phyloP scores from a whole-genome alignment of 106 monocot species.

The Dendrobium huoshanense region DNA sequence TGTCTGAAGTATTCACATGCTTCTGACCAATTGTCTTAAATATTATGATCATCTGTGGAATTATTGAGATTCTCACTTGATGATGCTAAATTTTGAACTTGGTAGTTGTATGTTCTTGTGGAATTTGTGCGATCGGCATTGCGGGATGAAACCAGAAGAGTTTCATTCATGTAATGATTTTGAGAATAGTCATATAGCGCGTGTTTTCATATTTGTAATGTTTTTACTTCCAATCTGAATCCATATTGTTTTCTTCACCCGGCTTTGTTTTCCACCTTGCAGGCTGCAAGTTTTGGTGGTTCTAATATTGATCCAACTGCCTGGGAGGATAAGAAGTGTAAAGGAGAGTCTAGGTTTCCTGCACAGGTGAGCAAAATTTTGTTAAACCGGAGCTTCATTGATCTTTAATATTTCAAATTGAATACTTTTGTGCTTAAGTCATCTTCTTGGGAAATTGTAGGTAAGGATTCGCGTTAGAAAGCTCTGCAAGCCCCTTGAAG shows the following conservation, averaged over 20 bases:
- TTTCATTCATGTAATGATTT: no score
- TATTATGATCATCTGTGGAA: no score
- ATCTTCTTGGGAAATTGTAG: slow-evolving; percentile 6
- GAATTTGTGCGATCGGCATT: no score
- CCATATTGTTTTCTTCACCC: neutral
- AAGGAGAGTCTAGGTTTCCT: slow-evolving; percentile 77
- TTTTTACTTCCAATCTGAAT: neutral
- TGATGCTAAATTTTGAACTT: no score
- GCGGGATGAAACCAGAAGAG: no score
- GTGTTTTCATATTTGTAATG: no score
- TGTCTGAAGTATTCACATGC: no score
- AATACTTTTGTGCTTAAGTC: neutral
- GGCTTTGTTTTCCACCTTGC: neutral
- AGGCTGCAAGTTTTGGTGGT: slow-evolving; percentile 74
- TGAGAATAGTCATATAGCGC: no score
- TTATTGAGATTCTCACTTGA: no score
- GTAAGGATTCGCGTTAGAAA: slow-evolving; percentile 53
- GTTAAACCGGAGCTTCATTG: neutral
- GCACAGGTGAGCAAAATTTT: slow-evolving; percentile 39
- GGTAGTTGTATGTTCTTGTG: no score
- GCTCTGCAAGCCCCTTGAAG: slow-evolving; percentile 47
- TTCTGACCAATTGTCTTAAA: no score
- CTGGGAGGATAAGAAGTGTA: slow-evolving; percentile 82
- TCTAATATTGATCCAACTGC: slow-evolving; percentile 82
- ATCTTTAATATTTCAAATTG: neutral